Base-by-base conservation (phyloP, 73 alveolate genomes). In the Paramecium sexaurelia region DNA sequence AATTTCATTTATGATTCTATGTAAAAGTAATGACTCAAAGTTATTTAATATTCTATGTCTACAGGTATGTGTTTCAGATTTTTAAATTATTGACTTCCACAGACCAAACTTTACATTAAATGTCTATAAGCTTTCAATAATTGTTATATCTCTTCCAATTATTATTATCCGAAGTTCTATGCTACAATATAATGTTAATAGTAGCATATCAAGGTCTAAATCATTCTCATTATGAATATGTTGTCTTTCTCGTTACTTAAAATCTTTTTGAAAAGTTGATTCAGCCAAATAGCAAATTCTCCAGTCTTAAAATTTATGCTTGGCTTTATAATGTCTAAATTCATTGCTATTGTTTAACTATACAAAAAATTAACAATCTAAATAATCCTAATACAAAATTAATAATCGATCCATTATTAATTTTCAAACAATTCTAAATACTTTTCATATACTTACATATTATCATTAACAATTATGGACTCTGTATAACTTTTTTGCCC, bases 1-100 rank as follows among this genome's bases (percentile, higher is more conserved):
- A 78, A 26, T 39, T 39, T 45, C 68, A 78, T 78, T 13, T 78
- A 40, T n/a, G 55, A 78, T 78, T 78, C 90, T 9, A 78, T 39
- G 19, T 41, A 78, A 13, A 24, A 40, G 13, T 41, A 78, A 45
- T 78, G 90, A 40, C 73, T 41, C 17, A 17, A 26, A 3, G 29
- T 19, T 9, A 78, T 78, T 19, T 36, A 24, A 19, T 22, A 24
- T 45, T 78, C 90, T 17, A 78, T 39, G 13, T 78, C 90, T 41
- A 24, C 43, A 1, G 68, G 27, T 0, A 43, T 41, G 9, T 29
- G 22, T 78, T 45, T 78, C 6, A 78, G 24, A 24, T 37, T 29
- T 24, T 78, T 78, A 1, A 78, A 41, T 26, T 78, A 17, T 20
- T 41, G 10, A 22, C 43, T 13, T 78, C 90, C 90, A 41, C 68